A percentile compares a stretch with the other conserved stretches of the same genome.
Conservation (phyloP, 2,329 filamentous ascomycete species). For the Tolypocladium tropicale region DNA sequence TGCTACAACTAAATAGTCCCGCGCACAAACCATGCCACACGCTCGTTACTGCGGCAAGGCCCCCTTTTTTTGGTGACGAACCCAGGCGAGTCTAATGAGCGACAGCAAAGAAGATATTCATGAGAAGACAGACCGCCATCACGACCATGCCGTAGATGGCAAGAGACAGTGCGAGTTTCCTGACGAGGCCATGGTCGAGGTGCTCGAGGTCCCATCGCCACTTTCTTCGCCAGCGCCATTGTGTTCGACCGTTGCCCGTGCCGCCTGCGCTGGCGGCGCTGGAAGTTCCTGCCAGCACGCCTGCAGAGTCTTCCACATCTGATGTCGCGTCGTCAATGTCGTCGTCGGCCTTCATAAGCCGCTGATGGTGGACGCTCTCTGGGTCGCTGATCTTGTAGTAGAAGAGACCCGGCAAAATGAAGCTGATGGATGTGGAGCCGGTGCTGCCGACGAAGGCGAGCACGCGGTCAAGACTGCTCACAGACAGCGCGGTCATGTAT, state of each 20-base stretch:
- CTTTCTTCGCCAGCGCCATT: conserved; percentile 43
- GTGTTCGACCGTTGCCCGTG: conserved; percentile 19
- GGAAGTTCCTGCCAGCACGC: conserved; percentile 31
- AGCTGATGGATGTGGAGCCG: conserved; percentile 89
- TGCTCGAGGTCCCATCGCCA: conserved; percentile 52
- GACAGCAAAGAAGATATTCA: conserved; percentile 72
- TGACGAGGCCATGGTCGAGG: conserved; percentile 54
- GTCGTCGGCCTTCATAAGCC: conserved; percentile 83
- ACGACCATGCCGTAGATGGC: conserved; percentile 77
- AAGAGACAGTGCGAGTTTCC: conserved; percentile 64
- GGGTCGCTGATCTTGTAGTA: conserved; percentile 98
- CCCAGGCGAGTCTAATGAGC: conserved; percentile 37
- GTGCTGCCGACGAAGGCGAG: conserved; percentile 93
- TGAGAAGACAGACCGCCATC: conserved; percentile 78
- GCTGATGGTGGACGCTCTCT: conserved; percentile 76
- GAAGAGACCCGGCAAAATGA: conserved; percentile 91
- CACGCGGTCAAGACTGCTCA: conserved; percentile 80
- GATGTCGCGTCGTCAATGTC: conserved; percentile 53
- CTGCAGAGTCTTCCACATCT: conserved; percentile 37
- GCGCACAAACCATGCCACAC: background rate
- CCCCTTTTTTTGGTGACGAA: background rate
- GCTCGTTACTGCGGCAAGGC: conserved; percentile 2
- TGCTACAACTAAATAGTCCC: background rate
- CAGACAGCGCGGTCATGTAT: conserved; percentile 83
- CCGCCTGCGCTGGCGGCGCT: conserved; percentile 32